Evolutionary conservation across 2,329 filamentous ascomycete species (phyloP).

Genomic region (Zymoseptoria brevis): DNA sequence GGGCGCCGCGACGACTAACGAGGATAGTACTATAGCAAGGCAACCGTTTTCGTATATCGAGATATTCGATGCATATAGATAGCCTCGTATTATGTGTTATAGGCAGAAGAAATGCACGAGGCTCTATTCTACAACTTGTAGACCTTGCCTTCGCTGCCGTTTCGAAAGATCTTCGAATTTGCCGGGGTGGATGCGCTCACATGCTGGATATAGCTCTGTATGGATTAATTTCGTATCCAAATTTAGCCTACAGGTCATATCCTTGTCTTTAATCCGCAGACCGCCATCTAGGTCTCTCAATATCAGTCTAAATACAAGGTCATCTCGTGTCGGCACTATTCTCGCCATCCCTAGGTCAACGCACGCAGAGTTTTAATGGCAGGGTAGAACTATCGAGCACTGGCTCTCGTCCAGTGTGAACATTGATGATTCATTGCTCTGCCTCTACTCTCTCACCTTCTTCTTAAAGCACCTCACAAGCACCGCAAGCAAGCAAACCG

Average conservation of each 20-base stretch:
- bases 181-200: too few relatives aligned
- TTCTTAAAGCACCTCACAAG: background rate
- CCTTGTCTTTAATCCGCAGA: background rate
- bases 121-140: too few relatives aligned
- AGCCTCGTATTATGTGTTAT: too few relatives aligned
- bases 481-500: background rate
- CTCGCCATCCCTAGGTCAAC: background rate
- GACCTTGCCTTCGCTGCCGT: too few relatives aligned
- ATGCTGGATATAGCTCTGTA: too few relatives aligned
- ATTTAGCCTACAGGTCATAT: background rate
- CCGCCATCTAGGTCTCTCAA: background rate
- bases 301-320: background rate
- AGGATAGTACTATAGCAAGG: too few relatives aligned
- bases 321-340: background rate
- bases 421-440: background rate
- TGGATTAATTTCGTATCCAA: background rate
- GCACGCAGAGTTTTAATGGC: background rate
- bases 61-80: too few relatives aligned
- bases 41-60: too few relatives aligned
- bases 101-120: too few relatives aligned
- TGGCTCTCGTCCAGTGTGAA: background rate
- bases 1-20: too few relatives aligned
- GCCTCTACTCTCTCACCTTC: background rate
- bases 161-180: too few relatives aligned
- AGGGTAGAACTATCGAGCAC: too few relatives aligned